Evolutionary conservation across 1,139 yeast genomes (phyloP), one percentile per base, ranked within the genome.

Genomic region (Taphrina confusa): DNA sequence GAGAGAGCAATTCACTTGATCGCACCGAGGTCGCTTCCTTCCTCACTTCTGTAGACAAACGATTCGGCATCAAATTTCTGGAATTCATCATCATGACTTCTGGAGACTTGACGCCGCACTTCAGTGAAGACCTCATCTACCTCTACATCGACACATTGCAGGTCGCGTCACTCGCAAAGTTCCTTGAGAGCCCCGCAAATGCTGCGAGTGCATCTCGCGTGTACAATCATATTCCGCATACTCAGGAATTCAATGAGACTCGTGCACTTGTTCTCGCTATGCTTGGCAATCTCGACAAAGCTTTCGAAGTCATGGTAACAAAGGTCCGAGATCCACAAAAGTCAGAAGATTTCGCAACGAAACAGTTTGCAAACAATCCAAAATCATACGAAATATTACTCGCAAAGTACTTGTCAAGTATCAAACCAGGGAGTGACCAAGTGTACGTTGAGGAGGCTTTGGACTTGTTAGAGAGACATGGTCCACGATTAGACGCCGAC

Each of bases 1-100:
- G 80, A 12, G 84, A 82, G 67, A 80, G 87, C 64, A 85, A 81
- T 61, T 75, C 82, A 18, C 78, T 84, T 60, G 81, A 87, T 63
- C 76, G 78, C 49, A 65, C 72, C 14, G 75, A 77, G 66, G 85
- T 89, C 0, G 75, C 84, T 55, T 77, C 79, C 1, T 81, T 72
- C 70, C 78, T 71, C 62, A 72, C 28, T 63, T 59, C 51, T 27
- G 68, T 55, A 62, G 72, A 70, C 22, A 63, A 72, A 54, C 67
- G 66, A 0, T 68, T 84, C 37, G 78, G 82, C 0, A 72, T 81
- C 1, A 67, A 71, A 23, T 91, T 86, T 68, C 74, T 91, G 60
- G 92, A 88, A 67, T 83, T 82, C 67, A 70, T 83, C 27, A 74
- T 82, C 6, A 78, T 74, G 57, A 76, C 76, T 11, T 69, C 75